Evolutionary conservation across 2,329 filamentous ascomycete species (phyloP), one percentile per base, ranked within the genome.

Genomic region (Hypoxylon sp.): DNA sequence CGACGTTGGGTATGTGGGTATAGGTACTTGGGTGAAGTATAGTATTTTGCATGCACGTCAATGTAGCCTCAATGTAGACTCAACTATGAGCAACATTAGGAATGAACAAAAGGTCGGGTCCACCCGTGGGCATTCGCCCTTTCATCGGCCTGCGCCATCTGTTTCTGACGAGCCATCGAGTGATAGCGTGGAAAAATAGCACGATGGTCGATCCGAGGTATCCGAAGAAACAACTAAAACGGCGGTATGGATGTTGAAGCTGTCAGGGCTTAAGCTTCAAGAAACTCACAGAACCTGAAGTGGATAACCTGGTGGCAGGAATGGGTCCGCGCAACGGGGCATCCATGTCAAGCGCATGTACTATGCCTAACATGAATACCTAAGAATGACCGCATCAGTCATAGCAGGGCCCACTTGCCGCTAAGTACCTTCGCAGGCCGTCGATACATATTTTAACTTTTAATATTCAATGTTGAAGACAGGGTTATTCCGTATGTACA

Each of bases 161-260:
- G 61, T 68, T 58, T 69, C 68, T 66, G 53, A 59, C 40, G 51
- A 66, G 51, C 60, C 62, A 55, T 66, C 60, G 56, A 64, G 58
- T 46, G 59, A 71, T 64, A 71, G 66, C 55, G 42, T 64, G 51
- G 58, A 48, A 66, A 71, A 68, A 71, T 69, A 71, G 68, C 64
- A 69, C 69, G 66, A 71, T 66, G 62, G 57, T 14, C 42, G 17
- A 71, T 71, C 69, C 69, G 69, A 71, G 42, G 62, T 44, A 69
- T 71, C 69, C 69, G 69, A 66, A 62, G 48, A 60, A 25, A 40
- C 13, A 58, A 60, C 31, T 37, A 53, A 63, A 66, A 69, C 51
- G 59, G 68, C 65, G 65, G 65, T 68, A 69, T 63, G 57, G 56
- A 64, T 63, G 42, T 64, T 61, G 61, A 71, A 56, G 68, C 55